Base-by-base conservation (phyloP, 75 land plant species). In the Ceratopteris richardii region DNA sequence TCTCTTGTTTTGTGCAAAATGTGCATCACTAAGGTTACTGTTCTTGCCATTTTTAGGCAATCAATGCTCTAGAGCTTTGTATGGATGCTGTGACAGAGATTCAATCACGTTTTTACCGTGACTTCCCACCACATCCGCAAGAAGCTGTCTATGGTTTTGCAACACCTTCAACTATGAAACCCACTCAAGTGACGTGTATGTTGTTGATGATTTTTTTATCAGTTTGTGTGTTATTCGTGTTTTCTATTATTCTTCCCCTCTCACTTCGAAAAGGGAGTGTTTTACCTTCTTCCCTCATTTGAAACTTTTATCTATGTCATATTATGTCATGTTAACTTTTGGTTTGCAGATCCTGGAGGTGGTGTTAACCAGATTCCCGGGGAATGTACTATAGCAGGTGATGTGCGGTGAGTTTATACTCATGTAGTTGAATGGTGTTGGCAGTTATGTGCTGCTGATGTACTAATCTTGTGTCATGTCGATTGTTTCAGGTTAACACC, bases 91-190 rank as follows among this genome's bases (percentile, higher is more conserved):
- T 86, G 2, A 81, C 87, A 51, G 96, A 69, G 56, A 87, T 90
- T 28, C 97, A 87, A 51, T 42, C 22, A 21, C 69, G 93, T 11
- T 91, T 91, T 50, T 91, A 91, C 46, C 56, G 43, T 31, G 93
- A 91, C 56, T 91, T 87, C 54, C 85, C 97, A 42, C 78, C 97
- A 46, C 92, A 87, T 73, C 86, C 85, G 1, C 69, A 73, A 57
- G 97, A 91, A 58, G 22, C 74, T 48, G 58, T 71, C 23, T 91
- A 91, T 77, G 74, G 72, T 24, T 91, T 87, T 82, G 92, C 88
- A 28, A 84, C 97, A 44, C 93, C 97, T 26, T 91, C 97, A 58
- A 91, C 93, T 44, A 87, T 91, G 93, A 91, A 91, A 66, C 97
- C 97, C 50, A 87, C 97, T 14, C 90, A 33, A 33, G 37, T 33